Base-by-base conservation (phyloP, 2,329 filamentous ascomycete genomes). In the Bipolaris bicolor region DNA sequence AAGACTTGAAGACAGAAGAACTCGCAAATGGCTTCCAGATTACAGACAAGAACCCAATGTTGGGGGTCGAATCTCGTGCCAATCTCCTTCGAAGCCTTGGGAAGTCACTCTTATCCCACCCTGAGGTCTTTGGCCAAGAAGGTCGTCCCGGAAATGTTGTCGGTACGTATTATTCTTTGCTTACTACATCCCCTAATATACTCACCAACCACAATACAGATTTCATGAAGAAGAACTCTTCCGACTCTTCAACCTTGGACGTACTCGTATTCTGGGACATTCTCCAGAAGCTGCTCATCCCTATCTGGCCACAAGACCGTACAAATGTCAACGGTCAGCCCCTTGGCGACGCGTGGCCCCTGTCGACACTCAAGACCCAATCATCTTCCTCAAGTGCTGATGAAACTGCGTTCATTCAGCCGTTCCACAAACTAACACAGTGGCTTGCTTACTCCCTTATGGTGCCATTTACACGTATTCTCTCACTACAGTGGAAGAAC, bases 391-490 rank as follows among this genome's bases (percentile, higher is more conserved):
- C 63, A 9, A 33, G 22, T 16, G 10, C 11, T 6, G 52, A 61
- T 3, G 58, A 55, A 16, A 56, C 41, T 22, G 81, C 84, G 0
- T 86, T 82, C 61, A 92, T 95, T 63, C 85, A 93, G n/a, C 92
- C 92, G 0, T 96, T 97, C 80, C 92, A 97, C 80, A 97, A 72
- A 45, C 84, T 96, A 36, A 96, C 92, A 0, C 92, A 97, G 76
- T 97, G 93, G 93, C 88, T 97, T 54, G 91, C 90, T 45, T 97
- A 97, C 78, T 96, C 92, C 1, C 84, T 97, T 55, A 96, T 95
- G 89, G 89, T 92, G 20, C 92, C 92, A 87, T 67, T 65, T 34
- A 86, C 88, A 52, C 90, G 87, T 62, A 77, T 96, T 29, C 86
- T 96, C 68, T 85, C 88, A 52, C 87, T 95, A 54, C 85, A 91